Base-by-base conservation (phyloP, 352 stramenopile species). In the Aphanomyces euteiches region DNA sequence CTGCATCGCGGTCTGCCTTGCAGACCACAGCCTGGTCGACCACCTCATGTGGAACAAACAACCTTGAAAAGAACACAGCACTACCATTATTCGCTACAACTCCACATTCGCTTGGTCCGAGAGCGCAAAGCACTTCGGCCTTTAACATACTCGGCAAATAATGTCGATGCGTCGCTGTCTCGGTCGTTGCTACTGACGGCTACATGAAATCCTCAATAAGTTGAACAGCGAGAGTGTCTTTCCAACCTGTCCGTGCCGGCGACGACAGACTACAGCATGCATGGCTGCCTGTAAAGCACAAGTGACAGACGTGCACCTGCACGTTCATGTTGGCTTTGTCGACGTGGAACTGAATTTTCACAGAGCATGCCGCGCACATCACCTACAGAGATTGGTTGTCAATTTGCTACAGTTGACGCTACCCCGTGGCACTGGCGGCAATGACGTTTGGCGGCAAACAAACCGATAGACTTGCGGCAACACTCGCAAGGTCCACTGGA, bases 171-270 rank as follows among this genome's bases (percentile, higher is more conserved):
- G 43, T 50, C 43, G 43, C 10, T 50, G 43, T n/a, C 10, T 50
- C 43, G 43, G 43, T n/a, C 43, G 17, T n/a, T 28, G 28, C 28
- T 28, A 2, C 28, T 28, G 28, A 2, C 28, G 28, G 43, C 43
- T n/a, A 50, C 43, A 50, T n/a, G 43, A 50, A 50, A 50, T n/a
- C 10, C 43, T n/a, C 10, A n/a, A 50, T n/a, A 50, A n/a, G 43
- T n/a, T 50, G 1, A 3, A n/a, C 28, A 50, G 43, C 43, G 43
- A 50, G 43, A 50, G 43, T n/a, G 43, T 28, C 1, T 28, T 28
- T 28, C 28, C 28, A 28, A 28, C 28, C 28, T 28, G 28, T 28
- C 28, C 28, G 28, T 28, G 28, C 28, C 28, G 43, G 43, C 43
- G 43, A n/a, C 43, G 43, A n/a, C 17, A n/a, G 43, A 50, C 10